These are phyloP conservation scores for Hanseniaspora lachancei DNA, from an alignment of 805 yeast genomes.

Conservation along the genomic window DNA sequence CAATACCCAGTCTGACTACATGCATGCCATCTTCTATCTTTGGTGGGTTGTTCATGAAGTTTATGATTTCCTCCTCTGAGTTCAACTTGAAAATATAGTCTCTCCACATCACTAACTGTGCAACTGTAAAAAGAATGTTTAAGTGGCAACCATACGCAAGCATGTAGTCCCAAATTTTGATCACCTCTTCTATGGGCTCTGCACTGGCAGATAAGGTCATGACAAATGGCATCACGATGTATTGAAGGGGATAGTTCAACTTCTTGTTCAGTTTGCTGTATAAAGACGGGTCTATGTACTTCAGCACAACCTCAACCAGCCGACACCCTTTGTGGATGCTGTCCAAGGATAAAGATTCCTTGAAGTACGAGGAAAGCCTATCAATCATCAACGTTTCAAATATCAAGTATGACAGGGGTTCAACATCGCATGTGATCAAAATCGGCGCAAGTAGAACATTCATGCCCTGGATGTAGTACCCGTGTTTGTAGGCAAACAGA, in stretches of 20 bases:
- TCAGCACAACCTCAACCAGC: conserved; percentile 60
- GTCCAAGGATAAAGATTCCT: conserved; percentile 57
- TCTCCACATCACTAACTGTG: conserved; percentile 64
- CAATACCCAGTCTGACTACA: conserved; percentile 63
- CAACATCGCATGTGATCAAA: conserved; percentile 48
- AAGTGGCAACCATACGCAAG: conserved; percentile 85
- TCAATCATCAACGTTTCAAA: conserved; percentile 47
- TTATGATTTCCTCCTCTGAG: conserved; percentile 44
- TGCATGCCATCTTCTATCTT: conserved; percentile 49
- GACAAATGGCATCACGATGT: conserved; percentile 75
- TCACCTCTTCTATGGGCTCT: conserved; percentile 63
- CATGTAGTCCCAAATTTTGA: conserved; percentile 77
- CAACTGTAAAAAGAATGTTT: conserved; percentile 71
- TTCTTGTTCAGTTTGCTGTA: conserved; percentile 34
- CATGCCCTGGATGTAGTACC: conserved; percentile 77
- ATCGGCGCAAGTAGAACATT: conserved; percentile 78
- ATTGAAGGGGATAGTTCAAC: conserved; percentile 56
- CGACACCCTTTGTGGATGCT: conserved; percentile 56
- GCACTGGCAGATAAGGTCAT: conserved; percentile 79
- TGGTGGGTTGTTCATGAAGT: conserved; percentile 60
- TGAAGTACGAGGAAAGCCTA: conserved; percentile 65
- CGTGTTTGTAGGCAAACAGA: conserved; percentile 14
- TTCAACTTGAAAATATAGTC: conserved; percentile 38
- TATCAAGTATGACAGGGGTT: conserved; percentile 71
- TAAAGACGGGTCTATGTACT: conserved; percentile 60